Conservation (phyloP, 2,329 filamentous ascomycete genomes). For the Karstenula rhodostoma region DNA sequence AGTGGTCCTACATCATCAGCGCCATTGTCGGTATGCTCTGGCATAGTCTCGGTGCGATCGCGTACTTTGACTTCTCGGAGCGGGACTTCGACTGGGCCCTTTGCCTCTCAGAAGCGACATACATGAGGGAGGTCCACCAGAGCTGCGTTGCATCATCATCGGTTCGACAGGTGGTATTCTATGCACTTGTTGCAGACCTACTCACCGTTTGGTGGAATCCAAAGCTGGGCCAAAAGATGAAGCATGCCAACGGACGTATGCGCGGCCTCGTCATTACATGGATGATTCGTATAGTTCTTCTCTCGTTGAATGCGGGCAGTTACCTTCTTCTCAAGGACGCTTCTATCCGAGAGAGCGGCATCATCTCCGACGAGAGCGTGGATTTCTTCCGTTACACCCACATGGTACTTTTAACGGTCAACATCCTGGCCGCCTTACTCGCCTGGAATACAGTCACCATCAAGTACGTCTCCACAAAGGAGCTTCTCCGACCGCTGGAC, state of each 20-base stretch:
- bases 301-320: conserved; percentile 60
- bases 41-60: conserved; percentile 41
- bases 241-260: conserved; percentile 61
- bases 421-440: conserved; percentile 32
- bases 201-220: conserved; percentile 74
- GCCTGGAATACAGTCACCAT: conserved; percentile 66
- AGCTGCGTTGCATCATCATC: conserved; percentile 38
- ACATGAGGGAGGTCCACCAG: conserved; percentile 27
- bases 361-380: not conserved
- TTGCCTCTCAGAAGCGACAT: conserved; percentile 35
- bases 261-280: conserved; percentile 72
- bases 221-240: conserved; percentile 69
- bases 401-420: conserved; percentile 57
- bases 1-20: conserved; percentile 51
- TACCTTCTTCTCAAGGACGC: conserved; percentile 20
- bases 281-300: conserved; percentile 67
- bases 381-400: conserved; percentile 60
- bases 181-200: conserved; percentile 59
- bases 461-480: conserved; percentile 53
- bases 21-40: conserved; percentile 45
- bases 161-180: conserved; percentile 27
- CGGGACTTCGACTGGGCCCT: conserved; percentile 21
- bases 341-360: not conserved
- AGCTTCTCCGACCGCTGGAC: conserved; percentile 34
- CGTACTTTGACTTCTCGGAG: conserved; percentile 17